These are phyloP conservation scores for Phaeosphaeria sp. DNA, from an alignment of 2,329 filamentous ascomycete species.

Conservation along the genomic window DNA sequence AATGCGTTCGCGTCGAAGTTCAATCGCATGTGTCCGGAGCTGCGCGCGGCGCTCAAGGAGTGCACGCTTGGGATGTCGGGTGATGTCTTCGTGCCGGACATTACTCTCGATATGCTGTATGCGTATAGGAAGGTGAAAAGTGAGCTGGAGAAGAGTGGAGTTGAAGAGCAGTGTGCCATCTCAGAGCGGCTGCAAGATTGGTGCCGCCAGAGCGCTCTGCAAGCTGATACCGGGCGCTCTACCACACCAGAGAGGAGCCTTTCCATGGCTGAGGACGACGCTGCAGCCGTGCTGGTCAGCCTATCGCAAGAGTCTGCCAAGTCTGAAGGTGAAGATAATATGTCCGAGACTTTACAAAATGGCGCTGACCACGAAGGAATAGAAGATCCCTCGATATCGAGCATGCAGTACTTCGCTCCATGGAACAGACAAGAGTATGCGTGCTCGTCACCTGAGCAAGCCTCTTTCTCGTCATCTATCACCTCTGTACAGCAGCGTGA, in stretches of 20 bases:
- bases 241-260: no score
- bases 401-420: background rate
- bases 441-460: background rate
- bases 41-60: slow-evolving; percentile 5
- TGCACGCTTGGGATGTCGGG: slow-evolving; percentile 12
- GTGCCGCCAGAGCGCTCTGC: slow-evolving; percentile 6
- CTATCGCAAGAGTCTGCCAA: background rate
- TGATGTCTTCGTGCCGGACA: slow-evolving; percentile 13
- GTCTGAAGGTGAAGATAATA: background rate
- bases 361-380: background rate
- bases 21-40: slow-evolving; percentile 12
- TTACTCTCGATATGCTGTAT: slow-evolving; percentile 15
- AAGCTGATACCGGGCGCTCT: background rate
- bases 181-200: slow-evolving; percentile 10
- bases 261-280: slow-evolving; percentile 1
- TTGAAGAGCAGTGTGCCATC: slow-evolving; percentile 3
- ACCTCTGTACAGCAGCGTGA: background rate
- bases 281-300: slow-evolving; percentile 8
- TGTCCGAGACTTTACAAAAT: background rate
- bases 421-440: background rate
- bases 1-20: slow-evolving; percentile 26
- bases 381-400: background rate
- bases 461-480: background rate
- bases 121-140: slow-evolving; percentile 13
- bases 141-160: slow-evolving; percentile 4